Conservation (phyloP, 2,329 filamentous ascomycete species). For the Calonectria pteridis region DNA sequence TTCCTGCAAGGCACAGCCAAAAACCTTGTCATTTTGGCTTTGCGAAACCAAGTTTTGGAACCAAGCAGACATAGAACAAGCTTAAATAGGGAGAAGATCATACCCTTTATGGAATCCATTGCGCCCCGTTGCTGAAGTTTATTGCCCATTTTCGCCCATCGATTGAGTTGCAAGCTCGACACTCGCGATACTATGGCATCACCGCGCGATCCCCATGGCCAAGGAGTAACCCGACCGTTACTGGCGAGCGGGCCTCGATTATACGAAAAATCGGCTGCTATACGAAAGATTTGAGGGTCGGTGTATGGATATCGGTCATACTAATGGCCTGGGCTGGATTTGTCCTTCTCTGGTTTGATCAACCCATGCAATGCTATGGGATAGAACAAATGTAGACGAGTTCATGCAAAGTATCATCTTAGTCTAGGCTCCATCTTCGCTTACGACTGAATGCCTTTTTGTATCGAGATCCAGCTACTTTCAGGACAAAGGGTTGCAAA, state of each 20-base stretch:
- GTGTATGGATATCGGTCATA: background rate
- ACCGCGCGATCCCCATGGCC: background rate
- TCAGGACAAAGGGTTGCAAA: no score
- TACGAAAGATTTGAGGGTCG: background rate
- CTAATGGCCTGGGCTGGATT: background rate
- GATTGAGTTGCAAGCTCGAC: background rate
- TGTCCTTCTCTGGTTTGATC: background rate
- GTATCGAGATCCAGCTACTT: background rate
- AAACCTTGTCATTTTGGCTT: background rate
- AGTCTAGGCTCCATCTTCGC: background rate
- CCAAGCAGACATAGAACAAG: background rate
- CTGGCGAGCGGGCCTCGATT: background rate
- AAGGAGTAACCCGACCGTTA: accelerated
- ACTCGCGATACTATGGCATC: background rate
- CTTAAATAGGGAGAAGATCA: background rate
- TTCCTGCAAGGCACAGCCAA: background rate
- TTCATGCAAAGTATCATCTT: background rate
- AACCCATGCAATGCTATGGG: no score
- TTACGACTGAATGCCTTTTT: background rate
- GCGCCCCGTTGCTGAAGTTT: background rate
- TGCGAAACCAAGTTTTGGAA: background rate
- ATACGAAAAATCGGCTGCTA: background rate
- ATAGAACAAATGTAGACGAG: no score
- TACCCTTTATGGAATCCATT: background rate
- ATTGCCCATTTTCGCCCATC: background rate